Evolutionary conservation across 1,139 yeast genomes (phyloP).

Genomic region (Debaryomyces sp.): DNA sequence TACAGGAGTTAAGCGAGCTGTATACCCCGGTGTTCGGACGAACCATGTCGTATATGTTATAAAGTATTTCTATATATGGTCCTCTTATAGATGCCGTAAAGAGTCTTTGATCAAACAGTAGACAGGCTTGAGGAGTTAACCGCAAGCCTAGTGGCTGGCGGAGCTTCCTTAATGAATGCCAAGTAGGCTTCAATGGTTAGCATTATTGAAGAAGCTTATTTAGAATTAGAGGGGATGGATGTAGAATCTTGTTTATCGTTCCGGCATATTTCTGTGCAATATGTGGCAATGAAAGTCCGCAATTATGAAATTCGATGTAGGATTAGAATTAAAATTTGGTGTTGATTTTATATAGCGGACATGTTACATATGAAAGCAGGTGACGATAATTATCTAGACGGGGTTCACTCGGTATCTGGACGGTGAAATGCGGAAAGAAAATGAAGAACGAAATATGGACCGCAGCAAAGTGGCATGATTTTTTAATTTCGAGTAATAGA

Average conservation of each 20-base stretch:
- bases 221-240: neutral
- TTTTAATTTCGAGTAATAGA: neutral
- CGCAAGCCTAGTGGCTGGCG: neutral
- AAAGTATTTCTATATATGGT: neutral
- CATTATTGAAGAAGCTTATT: neutral
- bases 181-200: neutral
- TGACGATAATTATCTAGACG: neutral
- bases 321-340: neutral
- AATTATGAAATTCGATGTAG: neutral
- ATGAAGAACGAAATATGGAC: neutral
- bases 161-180: neutral
- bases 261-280: neutral
- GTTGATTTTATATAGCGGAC: neutral
- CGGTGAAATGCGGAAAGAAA: neutral
- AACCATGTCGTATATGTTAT: neutral
- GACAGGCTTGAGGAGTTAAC: neutral
- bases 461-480: neutral
- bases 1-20: neutral
- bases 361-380: neutral
- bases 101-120: neutral
- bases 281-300: neutral
- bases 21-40: neutral
- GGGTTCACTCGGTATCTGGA: neutral
- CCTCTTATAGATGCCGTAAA: neutral
- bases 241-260: neutral